Percentiles rank a stretch among this genome's conserved stretches.
These are phyloP conservation scores for Colletotrichum theobromicola DNA, from an alignment of 2,329 filamentous ascomycete species.

Conservation along the genomic window DNA sequence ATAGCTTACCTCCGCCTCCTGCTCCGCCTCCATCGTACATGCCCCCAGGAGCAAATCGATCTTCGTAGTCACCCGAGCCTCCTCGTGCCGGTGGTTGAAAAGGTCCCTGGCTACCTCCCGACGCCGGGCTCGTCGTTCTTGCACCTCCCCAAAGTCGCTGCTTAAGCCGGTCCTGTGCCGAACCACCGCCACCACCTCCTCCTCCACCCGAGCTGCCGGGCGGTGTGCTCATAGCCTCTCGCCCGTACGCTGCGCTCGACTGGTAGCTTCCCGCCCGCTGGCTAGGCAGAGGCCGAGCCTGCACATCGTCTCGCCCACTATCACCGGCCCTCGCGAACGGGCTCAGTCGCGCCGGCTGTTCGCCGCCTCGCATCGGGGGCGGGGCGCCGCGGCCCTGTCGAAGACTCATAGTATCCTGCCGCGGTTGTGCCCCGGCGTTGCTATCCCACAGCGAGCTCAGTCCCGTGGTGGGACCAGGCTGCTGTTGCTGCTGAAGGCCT, in stretches of 20 bases:
- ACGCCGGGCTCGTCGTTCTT: conserved; percentile 60
- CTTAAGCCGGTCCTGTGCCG: conserved; percentile 83
- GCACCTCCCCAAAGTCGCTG: conserved; percentile 74
- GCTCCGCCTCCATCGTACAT: conserved; percentile 43
- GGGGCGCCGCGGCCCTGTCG: conserved; percentile 45
- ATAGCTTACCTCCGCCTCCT: conserved; percentile 41
- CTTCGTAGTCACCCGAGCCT: conserved; percentile 43
- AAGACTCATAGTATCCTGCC: conserved; percentile 47
- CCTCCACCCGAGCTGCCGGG: conserved; percentile 37
- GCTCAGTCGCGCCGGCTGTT: conserved; percentile 33
- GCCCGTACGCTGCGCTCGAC: conserved; percentile 40
- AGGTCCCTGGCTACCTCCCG: conserved; percentile 41
- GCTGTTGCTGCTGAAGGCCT: conserved; percentile 42
- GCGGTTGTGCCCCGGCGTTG: conserved; percentile 34
- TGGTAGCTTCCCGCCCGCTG: conserved; percentile 80
- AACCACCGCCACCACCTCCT: conserved; percentile 44
- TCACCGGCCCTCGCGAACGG: conserved; percentile 32
- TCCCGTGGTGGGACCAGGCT: conserved; percentile 32
- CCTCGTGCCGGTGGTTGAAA: conserved; percentile 50
- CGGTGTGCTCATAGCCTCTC: conserved; percentile 29
- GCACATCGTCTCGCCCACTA: conserved; percentile 37
- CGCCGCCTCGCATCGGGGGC: conserved; percentile 24
- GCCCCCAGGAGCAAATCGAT: conserved; percentile 50
- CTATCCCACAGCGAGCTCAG: conserved; percentile 66
- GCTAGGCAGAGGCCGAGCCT: conserved; percentile 70